A percentile compares a stretch with the other conserved stretches of the same genome.
Conservation (phyloP, 2,329 filamentous ascomycete species). For the Epichloe aotearoae region DNA sequence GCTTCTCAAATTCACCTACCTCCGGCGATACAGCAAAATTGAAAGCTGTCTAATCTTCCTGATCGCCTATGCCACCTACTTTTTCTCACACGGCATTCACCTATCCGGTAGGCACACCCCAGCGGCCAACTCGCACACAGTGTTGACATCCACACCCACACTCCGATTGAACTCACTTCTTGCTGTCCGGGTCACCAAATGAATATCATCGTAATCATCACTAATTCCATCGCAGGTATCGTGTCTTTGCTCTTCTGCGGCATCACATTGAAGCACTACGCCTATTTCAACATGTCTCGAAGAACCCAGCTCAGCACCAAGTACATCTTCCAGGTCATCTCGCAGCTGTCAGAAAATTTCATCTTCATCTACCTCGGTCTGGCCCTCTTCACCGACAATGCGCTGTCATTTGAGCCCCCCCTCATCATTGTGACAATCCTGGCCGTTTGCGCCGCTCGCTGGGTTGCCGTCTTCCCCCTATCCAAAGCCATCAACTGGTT, state of each 20-base stretch:
- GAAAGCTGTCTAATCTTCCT: constrained; percentile 90
- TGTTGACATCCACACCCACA: neutral
- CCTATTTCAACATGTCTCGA: constrained; percentile 99
- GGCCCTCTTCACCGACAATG: constrained; percentile 82
- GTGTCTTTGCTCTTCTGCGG: constrained; percentile 95
- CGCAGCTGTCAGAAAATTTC: constrained; percentile 95
- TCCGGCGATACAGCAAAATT: constrained; percentile 86
- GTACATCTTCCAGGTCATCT: constrained; percentile 88
- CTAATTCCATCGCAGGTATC: constrained; percentile 49
- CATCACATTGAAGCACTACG: constrained; percentile 96
- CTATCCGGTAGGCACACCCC: constrained; percentile 64
- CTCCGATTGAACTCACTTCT: neutral
- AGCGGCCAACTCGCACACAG: neutral
- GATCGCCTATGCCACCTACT: constrained; percentile 93
- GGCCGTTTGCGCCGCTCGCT: constrained; percentile 84
- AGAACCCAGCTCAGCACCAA: constrained; percentile 96
- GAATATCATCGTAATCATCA: too few relatives aligned
- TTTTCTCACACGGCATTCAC: constrained; percentile 89
- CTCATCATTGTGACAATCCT: constrained; percentile 88
- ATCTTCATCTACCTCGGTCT: constrained; percentile 98
- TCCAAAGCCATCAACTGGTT: constrained; percentile 86
- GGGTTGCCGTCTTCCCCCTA: constrained; percentile 93
- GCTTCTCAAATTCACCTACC: constrained; percentile 85
- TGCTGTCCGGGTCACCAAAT: too few relatives aligned
- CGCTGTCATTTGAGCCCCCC: constrained; percentile 80